Base-by-base conservation (phyloP, 768 basidiomycete species). In the Candolleomyces efflorescens region DNA sequence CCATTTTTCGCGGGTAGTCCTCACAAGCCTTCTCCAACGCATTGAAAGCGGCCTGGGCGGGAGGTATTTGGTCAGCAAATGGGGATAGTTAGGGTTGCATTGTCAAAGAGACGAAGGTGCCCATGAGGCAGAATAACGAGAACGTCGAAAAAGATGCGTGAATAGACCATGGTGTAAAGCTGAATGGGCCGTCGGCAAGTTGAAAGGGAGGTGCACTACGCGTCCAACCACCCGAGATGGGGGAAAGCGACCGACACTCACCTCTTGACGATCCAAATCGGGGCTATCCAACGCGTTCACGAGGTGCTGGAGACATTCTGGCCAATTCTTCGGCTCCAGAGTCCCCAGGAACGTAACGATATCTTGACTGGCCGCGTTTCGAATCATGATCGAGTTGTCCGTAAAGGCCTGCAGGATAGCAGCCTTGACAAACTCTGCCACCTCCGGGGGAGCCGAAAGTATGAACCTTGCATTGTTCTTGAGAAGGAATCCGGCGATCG, bases 1-100 rank as follows among this genome's bases (percentile, higher is more conserved):
- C 93, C 75, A 98, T 82, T 77, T 96, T 94, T 62, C 91, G 84
- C 17, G 97, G 95, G 62, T 92, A 95, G 69, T 99, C 97, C 71
- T 98, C 94, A 72, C 94, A 96, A 53, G 96, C 90, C 71, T 97
- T 97, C 72, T 92, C 90, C 37, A 98, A 81, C 2, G 94, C 88
- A 68, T 92, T 90, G 75, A 98, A 98, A 12, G 94, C 92, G 48
- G 92, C 91, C 96, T 83, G 59, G 54, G 60, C 54, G 32, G 61
- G 15, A 48, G 39, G 36, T 13, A 48, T 9, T 17, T 18, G 23
- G 60, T 59, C 50, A 65, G 59, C 48, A 60, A 53, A 58, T 62
- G 17, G 59, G 20, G 46, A 20, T n/a, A 50, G 13, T 18, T 60
- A 46, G 41, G 27, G 18, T 59, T 38, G 48, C 54, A 39, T 54